These are phyloP conservation scores for Berkeleyomyces basicola DNA, from an alignment of 2,329 filamentous ascomycete species.

Conservation along the genomic window DNA sequence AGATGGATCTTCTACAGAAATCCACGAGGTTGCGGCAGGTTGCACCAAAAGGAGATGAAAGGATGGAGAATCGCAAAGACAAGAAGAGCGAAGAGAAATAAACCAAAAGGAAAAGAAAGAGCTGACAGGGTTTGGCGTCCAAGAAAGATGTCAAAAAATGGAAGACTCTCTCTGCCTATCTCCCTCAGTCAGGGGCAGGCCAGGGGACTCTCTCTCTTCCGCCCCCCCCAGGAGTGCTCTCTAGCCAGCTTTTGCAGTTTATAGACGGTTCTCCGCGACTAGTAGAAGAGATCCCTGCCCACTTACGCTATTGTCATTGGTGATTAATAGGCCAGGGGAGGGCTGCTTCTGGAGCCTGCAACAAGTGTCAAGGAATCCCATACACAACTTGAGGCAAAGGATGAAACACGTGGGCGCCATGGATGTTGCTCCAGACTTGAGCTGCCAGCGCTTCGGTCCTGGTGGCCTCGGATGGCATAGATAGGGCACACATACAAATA, in stretches of 20 bases:
- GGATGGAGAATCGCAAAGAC: background rate
- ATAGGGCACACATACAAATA: too few relatives aligned
- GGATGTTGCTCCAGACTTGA: background rate
- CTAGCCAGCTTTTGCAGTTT: too few relatives aligned
- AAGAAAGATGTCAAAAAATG: background rate
- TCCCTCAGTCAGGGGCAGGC: too few relatives aligned
- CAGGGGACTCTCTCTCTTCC: too few relatives aligned
- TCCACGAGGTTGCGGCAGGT: background rate
- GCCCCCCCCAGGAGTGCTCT: too few relatives aligned
- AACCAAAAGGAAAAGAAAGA: conserved; percentile 6
- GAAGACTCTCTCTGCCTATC: too few relatives aligned
- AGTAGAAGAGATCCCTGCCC: too few relatives aligned
- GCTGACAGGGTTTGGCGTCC: conserved; percentile 3
- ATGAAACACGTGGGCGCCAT: conserved; percentile 1
- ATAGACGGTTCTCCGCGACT: too few relatives aligned
- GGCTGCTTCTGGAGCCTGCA: background rate
- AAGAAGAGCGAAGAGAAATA: conserved; percentile 2
- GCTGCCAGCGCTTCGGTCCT: too few relatives aligned
- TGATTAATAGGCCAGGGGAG: background rate
- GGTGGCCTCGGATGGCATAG: too few relatives aligned
- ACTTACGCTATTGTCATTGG: too few relatives aligned
- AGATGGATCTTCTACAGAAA: background rate
- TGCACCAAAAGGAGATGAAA: background rate
- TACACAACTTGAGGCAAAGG: background rate
- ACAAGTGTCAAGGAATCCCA: background rate